Evolutionary conservation across 768 basidiomycete species (phyloP), one percentile per base, ranked within the genome.

Genomic region (Kwoniella shandongensis): DNA sequence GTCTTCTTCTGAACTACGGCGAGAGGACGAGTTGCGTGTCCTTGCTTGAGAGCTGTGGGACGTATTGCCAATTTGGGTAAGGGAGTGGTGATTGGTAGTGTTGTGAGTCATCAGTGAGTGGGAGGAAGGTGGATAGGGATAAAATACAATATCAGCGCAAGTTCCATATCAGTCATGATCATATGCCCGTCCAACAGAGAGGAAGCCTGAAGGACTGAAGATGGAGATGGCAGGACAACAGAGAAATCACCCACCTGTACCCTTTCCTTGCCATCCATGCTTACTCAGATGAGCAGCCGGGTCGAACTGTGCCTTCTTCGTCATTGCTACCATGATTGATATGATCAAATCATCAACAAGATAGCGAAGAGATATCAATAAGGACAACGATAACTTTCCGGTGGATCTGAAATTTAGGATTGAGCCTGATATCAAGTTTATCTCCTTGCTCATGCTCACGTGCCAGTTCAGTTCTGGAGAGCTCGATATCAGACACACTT

Each of bases 181-280:
- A n/a, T n/a, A n/a, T n/a, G n/a, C n/a, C n/a, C n/a, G n/a, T n/a
- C n/a, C n/a, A n/a, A n/a, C n/a, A n/a, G n/a, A n/a, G n/a, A n/a
- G n/a, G n/a, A n/a, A n/a, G n/a, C n/a, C n/a, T n/a, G n/a, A n/a
- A n/a, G n/a, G n/a, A n/a, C n/a, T 6, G 32, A 32, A 32, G 32
- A 13, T 6, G 17, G 22, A 62, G 26, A 36, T 30, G 13, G 29
- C 5, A 5, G 22, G n/a, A 26, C 23, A 49, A 15, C 27, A 2
- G 25, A 4, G 6, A 32, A 6, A 38, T 20, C 10, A 67, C 72
- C 27, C 35, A 76, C 75, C 77, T 17, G 81, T 84, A 4, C 92
- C 92, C 66, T 86, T 85, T 0, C 92, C 92, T 30, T 84, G 76
- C 92, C 92, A 97, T 53, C 92, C 92, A 73, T 91, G 90, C 13